Percentiles rank a stretch among this genome's conserved stretches.
phyloP scores from a whole-genome alignment of 2,329 filamentous ascomycete genomes.

The Penicillium sp. region DNA sequence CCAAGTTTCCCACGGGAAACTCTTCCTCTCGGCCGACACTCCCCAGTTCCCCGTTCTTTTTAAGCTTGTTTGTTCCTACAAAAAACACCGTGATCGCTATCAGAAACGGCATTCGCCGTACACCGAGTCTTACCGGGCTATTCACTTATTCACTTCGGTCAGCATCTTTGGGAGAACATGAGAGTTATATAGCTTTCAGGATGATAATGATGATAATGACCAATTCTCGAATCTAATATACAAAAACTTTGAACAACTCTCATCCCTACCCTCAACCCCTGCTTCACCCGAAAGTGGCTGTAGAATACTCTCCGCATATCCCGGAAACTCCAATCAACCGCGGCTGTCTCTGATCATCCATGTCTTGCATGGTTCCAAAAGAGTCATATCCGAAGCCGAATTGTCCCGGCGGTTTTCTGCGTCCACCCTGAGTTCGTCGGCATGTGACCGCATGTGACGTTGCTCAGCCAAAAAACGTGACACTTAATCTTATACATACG shows the following conservation, averaged over 20 bases:
- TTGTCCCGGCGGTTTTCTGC: conserved; percentile 9
- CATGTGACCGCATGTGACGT: conserved; percentile 16
- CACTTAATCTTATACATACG: not conserved
- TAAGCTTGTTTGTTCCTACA: not conserved
- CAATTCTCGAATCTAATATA: conserved; percentile 5
- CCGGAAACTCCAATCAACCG: conserved; percentile 16
- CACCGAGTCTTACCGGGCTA: conserved; percentile 11
- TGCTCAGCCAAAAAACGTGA: not conserved
- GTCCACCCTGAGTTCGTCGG: not conserved
- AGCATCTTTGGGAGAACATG: conserved; percentile 5
- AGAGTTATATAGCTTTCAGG: conserved; percentile 10
- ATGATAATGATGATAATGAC: conserved; percentile 9
- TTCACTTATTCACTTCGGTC: not conserved
- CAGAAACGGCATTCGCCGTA: conserved; percentile 17
- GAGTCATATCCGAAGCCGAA: conserved; percentile 8
- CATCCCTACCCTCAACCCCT: conserved; percentile 4
- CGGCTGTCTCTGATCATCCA: conserved; percentile 7
- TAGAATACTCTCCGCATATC: conserved; percentile 1
- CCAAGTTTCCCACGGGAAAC: conserved; percentile 21
- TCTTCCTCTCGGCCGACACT: conserved; percentile 21
- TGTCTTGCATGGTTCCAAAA: not conserved
- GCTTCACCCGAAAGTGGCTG: conserved; percentile 7
- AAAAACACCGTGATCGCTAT: not conserved
- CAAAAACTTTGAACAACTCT: not conserved
- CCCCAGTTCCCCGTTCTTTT: conserved; percentile 9